Evolutionary conservation across 495 filamentous ascomycete species (phyloP).

Genomic region (Xylaria grammica): DNA sequence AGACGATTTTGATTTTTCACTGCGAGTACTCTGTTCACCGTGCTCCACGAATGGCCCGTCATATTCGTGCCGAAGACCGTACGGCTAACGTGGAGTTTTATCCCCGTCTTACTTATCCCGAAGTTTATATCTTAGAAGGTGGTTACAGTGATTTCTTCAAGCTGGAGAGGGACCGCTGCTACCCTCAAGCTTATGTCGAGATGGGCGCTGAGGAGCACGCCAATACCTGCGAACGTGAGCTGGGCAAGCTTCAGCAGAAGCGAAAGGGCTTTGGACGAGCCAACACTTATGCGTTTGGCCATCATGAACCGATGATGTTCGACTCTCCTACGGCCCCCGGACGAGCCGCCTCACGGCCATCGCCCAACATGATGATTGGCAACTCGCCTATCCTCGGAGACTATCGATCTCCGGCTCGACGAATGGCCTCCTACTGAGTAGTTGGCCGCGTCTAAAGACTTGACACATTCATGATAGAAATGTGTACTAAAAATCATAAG

Average conservation of each 20-base stretch:
- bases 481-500: not conserved
- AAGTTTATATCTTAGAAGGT: conserved; percentile 95
- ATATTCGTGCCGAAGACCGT: conserved; percentile 86
- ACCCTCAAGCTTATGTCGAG: conserved; percentile 92
- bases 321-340: conserved; percentile 78
- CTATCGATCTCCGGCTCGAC: conserved; percentile 63
- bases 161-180: conserved; percentile 77
- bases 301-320: conserved; percentile 67
- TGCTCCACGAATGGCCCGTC: conserved; percentile 93
- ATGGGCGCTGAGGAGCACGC: conserved; percentile 92
- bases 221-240: conserved; percentile 88
- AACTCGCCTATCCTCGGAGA: conserved; percentile 57
- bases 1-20: conserved; percentile 87
- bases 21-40: conserved; percentile 98
- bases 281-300: conserved; percentile 90
- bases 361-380: conserved; percentile 56
- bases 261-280: conserved; percentile 84
- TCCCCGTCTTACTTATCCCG: conserved; percentile 87
- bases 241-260: conserved; percentile 80
- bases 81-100: conserved; percentile 80
- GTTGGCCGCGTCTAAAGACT: not conserved
- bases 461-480: not conserved
- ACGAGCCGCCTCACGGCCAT: conserved; percentile 49
- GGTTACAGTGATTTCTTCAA: conserved; percentile 93
- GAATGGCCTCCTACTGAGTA: conserved; percentile 73